Base-by-base conservation (phyloP, 2,329 filamentous ascomycete species). In the Stagonosporopsis rhizophila region DNA sequence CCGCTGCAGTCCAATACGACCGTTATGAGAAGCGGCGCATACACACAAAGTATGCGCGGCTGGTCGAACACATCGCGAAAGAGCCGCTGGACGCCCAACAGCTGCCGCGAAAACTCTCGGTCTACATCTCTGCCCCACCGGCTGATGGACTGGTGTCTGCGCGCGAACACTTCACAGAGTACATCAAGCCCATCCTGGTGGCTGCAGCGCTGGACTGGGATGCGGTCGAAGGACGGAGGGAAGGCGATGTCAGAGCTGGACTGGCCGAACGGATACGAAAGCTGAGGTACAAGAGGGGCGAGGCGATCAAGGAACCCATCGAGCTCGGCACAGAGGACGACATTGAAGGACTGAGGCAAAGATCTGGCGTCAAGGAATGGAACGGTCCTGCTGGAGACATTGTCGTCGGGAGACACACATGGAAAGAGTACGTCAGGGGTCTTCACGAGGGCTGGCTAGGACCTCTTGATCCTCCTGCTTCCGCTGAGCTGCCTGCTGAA, bases 401-500 rank as follows among this genome's bases (percentile, higher is more conserved):
- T 47, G 87, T 98, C 17, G 86, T 99, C 67, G 95, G 95, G 12
- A 82, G 94, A 53, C 90, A 97, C 73, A 89, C 94, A 9, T 99
- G 95, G 95, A 99, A 97, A 79, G 95, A 99, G 78, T 99, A 98
- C 75, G 81, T 98, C 22, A 85, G 93, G 56, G 95, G 95, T 41
- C 73, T 98, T 64, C 95, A 99, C 74, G 95, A 99, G 78, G 95
- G 95, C 52, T 99, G 95, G 94, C 80, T 99, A 22, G 94, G 95
- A 0, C 92, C 95, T 7, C 79, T 96, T 39, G 85, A 89, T 56
- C 77, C 86, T 52, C 89, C 89, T 1, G 64, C 68, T 48, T 60
- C 48, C 7, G 30, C 54, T 49, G 56, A 59, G 20, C 9, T 65
- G 35, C 61, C 68, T 19, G 64, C 71, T 23, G 68, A 72, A 30